Evolutionary conservation across 345 rosid species (phyloP), one percentile per base, ranked within the genome.

Genomic region (Arabidopsis arenosa): DNA sequence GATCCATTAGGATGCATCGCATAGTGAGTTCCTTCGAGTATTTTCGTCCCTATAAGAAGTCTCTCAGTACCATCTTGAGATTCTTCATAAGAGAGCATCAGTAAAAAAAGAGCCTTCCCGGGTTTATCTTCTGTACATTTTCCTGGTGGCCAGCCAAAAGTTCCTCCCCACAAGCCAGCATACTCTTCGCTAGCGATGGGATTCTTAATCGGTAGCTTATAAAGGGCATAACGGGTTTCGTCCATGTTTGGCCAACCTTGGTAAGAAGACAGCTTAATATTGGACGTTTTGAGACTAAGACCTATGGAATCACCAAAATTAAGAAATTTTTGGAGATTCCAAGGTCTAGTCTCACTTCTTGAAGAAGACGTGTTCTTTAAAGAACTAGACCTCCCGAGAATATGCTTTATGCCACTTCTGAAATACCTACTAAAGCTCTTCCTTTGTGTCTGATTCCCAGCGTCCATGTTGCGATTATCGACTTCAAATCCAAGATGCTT

Each of bases 1-100:
- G 97, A 91, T 36, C 98, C 98, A 78, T 88, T 93, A 65, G 98
- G 98, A 81, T 88, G 91, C 70, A 84, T 80, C 71, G 87, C 98
- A 64, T 93, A 89, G 78, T 91, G 91, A 58, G 87, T 93, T 14
- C 98, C 97, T 81, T 92, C 96, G 57, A 92, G 83, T 78, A 92
- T 92, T 80, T 93, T 93, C 52, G 92, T 91, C 21, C 96, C 98
- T 55, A 90, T 83, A 40, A 93, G 91, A 43, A 72, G 75, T 12
- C 70, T 80, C 55, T 81, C 84, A 21, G 85, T 89, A 7, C 37
- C 47, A 17, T 83, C 88, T 52, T 81, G 75, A 53, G 86, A 79
- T 76, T 91, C 85, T 60, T 85, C 92, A 54, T 91, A 93, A 23
- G 93, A 86, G 66, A 93, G 88, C 83, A 91, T 75, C 74, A 93